Base-by-base conservation (phyloP, 306 rosid genomes). In the Calophaca sinica region DNA sequence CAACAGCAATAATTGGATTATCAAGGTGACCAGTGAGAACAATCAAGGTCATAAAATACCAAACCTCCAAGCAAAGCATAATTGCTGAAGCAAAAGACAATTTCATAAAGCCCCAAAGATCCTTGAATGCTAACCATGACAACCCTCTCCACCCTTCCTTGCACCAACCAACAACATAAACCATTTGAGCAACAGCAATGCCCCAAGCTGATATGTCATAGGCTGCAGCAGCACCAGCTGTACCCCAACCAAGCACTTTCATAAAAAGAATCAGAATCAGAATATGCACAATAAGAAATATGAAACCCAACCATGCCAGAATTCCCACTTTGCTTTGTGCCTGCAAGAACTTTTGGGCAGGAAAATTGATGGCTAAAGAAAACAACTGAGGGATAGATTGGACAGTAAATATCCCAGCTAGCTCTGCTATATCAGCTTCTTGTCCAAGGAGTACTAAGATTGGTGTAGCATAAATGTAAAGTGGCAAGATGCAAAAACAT, bases 1-100 rank as follows among this genome's bases (percentile, higher is more conserved):
- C 99, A 70, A 96, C 92, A 7, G 99, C 96, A 76, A 96, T 90
- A 6, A 96, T 15, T 4, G 99, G 96, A 68, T 96, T 77, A 3
- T 90, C 97, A 13, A 96, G 93, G 76, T 92, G 99, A 42, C 99
- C 99, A 12, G 98, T 96, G 74, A 96, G 97, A 54, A 92, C 98
- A 79, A 89, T 92, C 71, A 96, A 92, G 68, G 93, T 88, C 99
- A 96, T 96, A 36, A 96, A 90, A 74, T 96, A 96, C 99, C 99
- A 96, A 73, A 96, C 81, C 85, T 96, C 99, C 3, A 96, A 61
- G 80, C 99, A 96, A 79, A 96, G 90, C 99, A 96, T 96, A 13
- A 96, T 13, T 1, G 99, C 99, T 1, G 99, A 96, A 79, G 98
- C 99, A 50, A 92, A 29, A 51, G 98, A 96, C 50, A 96, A 85